These are phyloP conservation scores for Fusarium napiforme DNA, from an alignment of 2,329 filamentous ascomycete genomes.

Conservation along the genomic window DNA sequence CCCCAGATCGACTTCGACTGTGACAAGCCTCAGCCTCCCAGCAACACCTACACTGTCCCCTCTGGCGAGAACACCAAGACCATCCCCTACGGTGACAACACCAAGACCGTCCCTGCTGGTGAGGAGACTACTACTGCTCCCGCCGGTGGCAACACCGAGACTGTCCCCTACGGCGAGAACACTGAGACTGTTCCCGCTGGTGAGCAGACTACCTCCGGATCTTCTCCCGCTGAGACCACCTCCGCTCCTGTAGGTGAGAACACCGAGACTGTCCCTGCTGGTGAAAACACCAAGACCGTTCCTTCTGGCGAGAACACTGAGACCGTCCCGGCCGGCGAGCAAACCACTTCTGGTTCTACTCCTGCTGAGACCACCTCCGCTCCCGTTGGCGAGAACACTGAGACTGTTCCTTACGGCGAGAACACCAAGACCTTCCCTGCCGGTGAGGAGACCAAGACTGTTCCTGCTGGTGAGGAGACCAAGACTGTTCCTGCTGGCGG, in stretches of 20 bases:
- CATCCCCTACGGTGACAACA: conserved; percentile 25
- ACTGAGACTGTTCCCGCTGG: conserved; percentile 18
- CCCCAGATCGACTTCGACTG: conserved; percentile 83
- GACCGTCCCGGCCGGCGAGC: background rate
- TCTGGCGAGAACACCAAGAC: conserved; percentile 55
- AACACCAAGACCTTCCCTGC: background rate
- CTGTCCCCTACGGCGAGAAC: conserved; percentile 3
- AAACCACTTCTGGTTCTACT: no score
- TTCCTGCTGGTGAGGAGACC: conserved; percentile 54
- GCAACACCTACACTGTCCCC: conserved; percentile 39
- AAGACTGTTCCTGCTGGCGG: conserved; percentile 19
- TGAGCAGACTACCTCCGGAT: conserved; percentile 45
- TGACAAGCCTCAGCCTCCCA: conserved; percentile 46
- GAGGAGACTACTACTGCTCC: conserved; percentile 63
- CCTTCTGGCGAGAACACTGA: conserved; percentile 41
- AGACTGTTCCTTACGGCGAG: background rate
- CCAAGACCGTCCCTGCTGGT: conserved; percentile 55
- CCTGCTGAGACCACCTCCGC: no score
- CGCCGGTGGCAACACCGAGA: conserved; percentile 60
- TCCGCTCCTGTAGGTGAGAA: conserved; percentile 43
- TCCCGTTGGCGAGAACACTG: no score
- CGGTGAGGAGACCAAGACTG: conserved; percentile 19
- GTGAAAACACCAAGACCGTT: conserved; percentile 12
- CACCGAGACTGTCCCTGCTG: conserved; percentile 23
- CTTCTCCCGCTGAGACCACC: conserved; percentile 59